These are phyloP conservation scores for Neonectria faginata DNA, from an alignment of 2,329 filamentous ascomycete species.

Conservation along the genomic window DNA sequence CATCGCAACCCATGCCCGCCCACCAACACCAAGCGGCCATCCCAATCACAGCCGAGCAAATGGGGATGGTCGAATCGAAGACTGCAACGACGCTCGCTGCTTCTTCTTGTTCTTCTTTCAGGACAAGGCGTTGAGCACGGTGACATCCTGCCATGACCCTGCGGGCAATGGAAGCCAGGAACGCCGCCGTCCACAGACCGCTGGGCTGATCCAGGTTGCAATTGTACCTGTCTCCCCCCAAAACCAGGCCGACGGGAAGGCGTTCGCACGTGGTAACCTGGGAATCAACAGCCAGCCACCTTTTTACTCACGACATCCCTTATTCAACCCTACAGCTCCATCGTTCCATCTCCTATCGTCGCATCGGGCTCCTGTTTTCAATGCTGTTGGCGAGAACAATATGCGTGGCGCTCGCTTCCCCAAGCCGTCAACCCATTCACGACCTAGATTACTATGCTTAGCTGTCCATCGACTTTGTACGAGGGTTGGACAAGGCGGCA, in stretches of 20 bases:
- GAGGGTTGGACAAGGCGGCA: background rate
- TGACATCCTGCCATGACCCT: background rate
- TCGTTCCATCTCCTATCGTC: background rate
- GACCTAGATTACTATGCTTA: background rate
- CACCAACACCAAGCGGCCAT: background rate
- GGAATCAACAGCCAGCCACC: background rate
- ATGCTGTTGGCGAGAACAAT: background rate
- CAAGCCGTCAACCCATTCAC: background rate
- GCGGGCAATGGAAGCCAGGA: background rate
- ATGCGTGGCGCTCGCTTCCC: conserved; percentile 5
- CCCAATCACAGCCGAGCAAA: conserved; percentile 14
- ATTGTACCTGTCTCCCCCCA: conserved; percentile 4
- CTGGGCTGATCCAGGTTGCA: background rate
- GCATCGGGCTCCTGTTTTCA: background rate
- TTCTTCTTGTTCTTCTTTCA: background rate
- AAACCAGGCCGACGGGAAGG: conserved; percentile 1
- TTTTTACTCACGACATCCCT: background rate
- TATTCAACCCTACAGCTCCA: background rate
- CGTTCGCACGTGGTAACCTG: conserved; percentile 1
- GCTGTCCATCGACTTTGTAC: background rate
- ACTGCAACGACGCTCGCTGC: background rate
- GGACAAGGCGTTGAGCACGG: background rate
- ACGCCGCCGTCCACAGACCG: conserved; percentile 4
- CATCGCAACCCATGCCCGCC: conserved; percentile 2
- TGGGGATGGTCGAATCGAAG: background rate